These are phyloP conservation scores for Puccinia brachypodii DNA, from an alignment of 1,284 basidiomycete genomes.

Conservation along the genomic window DNA sequence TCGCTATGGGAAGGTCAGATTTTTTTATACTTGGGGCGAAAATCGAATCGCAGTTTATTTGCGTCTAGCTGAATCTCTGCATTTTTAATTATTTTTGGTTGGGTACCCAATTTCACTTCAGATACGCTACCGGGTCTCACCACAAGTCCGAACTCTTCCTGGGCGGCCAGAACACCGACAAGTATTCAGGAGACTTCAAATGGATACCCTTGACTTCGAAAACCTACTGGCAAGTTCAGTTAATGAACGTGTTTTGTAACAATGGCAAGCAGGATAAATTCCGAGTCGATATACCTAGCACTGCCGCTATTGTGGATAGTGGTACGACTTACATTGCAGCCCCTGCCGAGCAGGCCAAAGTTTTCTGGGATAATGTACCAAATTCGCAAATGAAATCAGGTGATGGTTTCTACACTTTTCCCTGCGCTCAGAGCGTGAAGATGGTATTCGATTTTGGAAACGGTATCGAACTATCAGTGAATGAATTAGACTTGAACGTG, in stretches of 20 bases:
- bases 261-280: slow-evolving; percentile 15
- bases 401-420: slow-evolving; percentile 47
- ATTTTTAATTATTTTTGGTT: neutral
- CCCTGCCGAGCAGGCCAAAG: slow-evolving; percentile 34
- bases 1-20: slow-evolving; percentile 42
- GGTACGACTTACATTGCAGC: slow-evolving; percentile 48
- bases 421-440: slow-evolving; percentile 34
- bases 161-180: slow-evolving; percentile 40
- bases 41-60: neutral
- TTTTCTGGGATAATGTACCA: slow-evolving; percentile 44
- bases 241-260: slow-evolving; percentile 40
- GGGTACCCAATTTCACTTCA: neutral
- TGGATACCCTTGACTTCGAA: slow-evolving; percentile 30
- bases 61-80: neutral
- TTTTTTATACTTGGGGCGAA: neutral
- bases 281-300: slow-evolving; percentile 18
- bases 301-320: slow-evolving; percentile 36
- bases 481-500: slow-evolving; percentile 44
- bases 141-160: slow-evolving; percentile 34
- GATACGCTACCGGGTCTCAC: slow-evolving; percentile 26
- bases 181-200: slow-evolving; percentile 33
- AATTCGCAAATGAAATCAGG: slow-evolving; percentile 32
- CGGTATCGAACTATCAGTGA: slow-evolving; percentile 30
- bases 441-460: slow-evolving; percentile 47
- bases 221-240: slow-evolving; percentile 43